phyloP scores from a whole-genome alignment of 306 rosid genomes.

The Trichosanthes truncata region DNA sequence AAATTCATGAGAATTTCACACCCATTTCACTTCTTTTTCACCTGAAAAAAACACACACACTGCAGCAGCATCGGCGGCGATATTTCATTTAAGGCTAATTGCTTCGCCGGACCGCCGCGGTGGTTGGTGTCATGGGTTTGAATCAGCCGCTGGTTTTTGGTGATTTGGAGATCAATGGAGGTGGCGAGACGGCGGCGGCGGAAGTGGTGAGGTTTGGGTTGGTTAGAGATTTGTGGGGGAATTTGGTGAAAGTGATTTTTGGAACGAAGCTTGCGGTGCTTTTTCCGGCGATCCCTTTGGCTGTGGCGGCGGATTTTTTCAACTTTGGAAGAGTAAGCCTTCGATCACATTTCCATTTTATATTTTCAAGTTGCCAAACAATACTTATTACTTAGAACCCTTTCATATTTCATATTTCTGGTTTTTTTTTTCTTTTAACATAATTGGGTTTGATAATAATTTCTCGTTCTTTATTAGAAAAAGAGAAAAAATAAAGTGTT shows the following conservation, averaged over 20 bases:
- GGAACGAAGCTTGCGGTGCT: constrained; percentile 72
- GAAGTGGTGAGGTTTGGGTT: background rate
- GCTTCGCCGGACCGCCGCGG: background rate
- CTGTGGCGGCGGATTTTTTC: constrained; percentile 36
- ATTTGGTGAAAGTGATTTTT: constrained; percentile 52
- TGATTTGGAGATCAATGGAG: background rate
- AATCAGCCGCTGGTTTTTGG: background rate
- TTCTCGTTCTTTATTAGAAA: too few relatives aligned
- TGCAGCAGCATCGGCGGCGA: background rate
- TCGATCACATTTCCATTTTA: background rate
- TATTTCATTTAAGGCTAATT: background rate
- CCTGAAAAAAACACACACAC: too few relatives aligned
- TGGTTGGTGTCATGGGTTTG: background rate
- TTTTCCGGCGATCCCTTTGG: constrained; percentile 63
- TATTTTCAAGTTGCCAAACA: too few relatives aligned
- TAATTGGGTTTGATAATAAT: too few relatives aligned
- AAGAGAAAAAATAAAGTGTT: too few relatives aligned
- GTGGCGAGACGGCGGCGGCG: background rate
- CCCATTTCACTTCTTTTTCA: background rate
- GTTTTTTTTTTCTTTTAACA: too few relatives aligned
- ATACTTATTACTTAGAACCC: too few relatives aligned
- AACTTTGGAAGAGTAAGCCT: constrained; percentile 59
- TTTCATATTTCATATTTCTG: too few relatives aligned
- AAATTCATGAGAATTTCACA: background rate
- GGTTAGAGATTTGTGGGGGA: constrained; percentile 8